Percentiles rank a stretch among this genome's conserved stretches.
phyloP scores from a whole-genome alignment of 371 early-diverging fungal genomes.

The Lichtheimia hyalospora region DNA sequence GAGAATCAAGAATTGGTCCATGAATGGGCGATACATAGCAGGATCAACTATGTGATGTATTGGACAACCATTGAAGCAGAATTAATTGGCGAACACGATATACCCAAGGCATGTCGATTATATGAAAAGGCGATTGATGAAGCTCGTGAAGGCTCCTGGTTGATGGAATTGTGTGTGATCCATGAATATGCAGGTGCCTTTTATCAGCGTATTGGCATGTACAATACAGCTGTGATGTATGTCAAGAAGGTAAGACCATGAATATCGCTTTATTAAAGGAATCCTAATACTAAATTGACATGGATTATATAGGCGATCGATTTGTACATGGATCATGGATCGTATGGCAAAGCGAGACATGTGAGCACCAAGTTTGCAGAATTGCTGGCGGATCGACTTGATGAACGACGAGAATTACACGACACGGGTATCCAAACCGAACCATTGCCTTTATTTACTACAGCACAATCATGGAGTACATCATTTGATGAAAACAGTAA shows the following conservation, averaged over 20 bases:
- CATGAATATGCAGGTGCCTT: constrained; percentile 43
- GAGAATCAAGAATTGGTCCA: constrained; percentile 26
- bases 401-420: constrained; percentile 26
- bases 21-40: constrained; percentile 29
- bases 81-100: constrained; percentile 9
- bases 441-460: constrained; percentile 40
- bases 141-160: constrained; percentile 32
- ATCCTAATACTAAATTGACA: too few relatives aligned
- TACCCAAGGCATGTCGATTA: constrained; percentile 17
- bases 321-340: constrained; percentile 29
- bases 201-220: constrained; percentile 32
- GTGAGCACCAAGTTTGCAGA: constrained; percentile 22
- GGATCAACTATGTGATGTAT: constrained; percentile 31
- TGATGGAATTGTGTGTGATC: constrained; percentile 35
- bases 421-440: constrained; percentile 45
- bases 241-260: constrained; percentile 28
- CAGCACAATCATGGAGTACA: constrained; percentile 31
- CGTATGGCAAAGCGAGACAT: constrained; percentile 45
- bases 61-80: constrained; percentile 43
- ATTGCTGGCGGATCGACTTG: constrained; percentile 26
- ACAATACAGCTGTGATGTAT: constrained; percentile 34
- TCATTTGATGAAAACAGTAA: constrained; percentile 17
- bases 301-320: constrained; percentile 24
- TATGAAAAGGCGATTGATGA: constrained; percentile 41
- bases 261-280: not conserved